Evolutionary conservation across 2,329 filamentous ascomycete species (phyloP).

Genomic region (Talaromyces pinophilus): DNA sequence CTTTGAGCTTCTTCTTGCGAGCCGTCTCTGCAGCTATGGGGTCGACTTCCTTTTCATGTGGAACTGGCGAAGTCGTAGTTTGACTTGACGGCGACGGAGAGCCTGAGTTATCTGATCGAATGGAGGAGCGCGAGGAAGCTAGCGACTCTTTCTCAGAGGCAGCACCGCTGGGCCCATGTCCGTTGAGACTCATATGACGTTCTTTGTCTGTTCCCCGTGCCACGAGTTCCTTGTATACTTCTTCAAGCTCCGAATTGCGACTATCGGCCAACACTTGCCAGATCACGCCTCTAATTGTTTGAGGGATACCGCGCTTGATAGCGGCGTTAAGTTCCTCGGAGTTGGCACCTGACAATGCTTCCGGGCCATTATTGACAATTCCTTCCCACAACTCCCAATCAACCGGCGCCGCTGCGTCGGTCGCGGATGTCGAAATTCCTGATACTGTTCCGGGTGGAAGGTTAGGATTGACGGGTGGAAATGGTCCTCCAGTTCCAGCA

Average conservation of each 20-base stretch:
- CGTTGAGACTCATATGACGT: constrained; percentile 59
- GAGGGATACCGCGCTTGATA: constrained; percentile 90
- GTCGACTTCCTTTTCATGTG: constrained; percentile 64
- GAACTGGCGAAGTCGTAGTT: constrained; percentile 55
- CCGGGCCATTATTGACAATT: constrained; percentile 90
- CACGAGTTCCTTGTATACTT: constrained; percentile 79
- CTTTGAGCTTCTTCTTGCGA: constrained; percentile 75
- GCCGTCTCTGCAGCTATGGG: constrained; percentile 66
- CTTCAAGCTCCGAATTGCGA: constrained; percentile 87
- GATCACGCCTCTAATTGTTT: constrained; percentile 93
- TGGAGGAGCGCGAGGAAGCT: constrained; percentile 78
- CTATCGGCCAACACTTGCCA: constrained; percentile 98
- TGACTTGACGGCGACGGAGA: constrained; percentile 59
- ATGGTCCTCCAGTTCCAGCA: constrained; percentile 29
- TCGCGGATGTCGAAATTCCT: constrained; percentile 70
- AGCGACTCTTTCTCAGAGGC: constrained; percentile 64
- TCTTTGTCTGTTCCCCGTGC: constrained; percentile 80
- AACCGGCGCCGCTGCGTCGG: constrained; percentile 69
- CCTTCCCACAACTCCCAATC: constrained; percentile 99
- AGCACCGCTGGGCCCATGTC: constrained; percentile 52
- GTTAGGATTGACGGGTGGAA: constrained; percentile 65
- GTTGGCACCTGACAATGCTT: constrained; percentile 82
- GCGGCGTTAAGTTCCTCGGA: constrained; percentile 86
- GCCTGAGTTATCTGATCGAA: constrained; percentile 74
- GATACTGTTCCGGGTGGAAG: constrained; percentile 83